Evolutionary conservation across 2,329 filamentous ascomycete genomes (phyloP).

Genomic region (Pyrenophora tritici-repentis): DNA sequence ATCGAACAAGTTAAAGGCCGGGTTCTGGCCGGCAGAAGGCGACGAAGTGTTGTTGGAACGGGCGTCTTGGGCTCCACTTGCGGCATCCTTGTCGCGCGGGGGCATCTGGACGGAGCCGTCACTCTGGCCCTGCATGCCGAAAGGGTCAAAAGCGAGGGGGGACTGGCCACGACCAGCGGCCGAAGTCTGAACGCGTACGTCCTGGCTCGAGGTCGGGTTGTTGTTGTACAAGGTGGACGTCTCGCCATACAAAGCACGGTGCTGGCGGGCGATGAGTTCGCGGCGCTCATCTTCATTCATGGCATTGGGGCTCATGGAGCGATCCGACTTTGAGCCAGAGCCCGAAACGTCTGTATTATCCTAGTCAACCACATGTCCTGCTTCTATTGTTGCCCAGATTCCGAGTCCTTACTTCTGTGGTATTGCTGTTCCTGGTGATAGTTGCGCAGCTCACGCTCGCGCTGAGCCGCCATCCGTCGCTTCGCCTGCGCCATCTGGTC

Average conservation of each 20-base stretch:
- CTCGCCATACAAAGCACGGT: constrained; percentile 88
- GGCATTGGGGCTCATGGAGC: constrained; percentile 79
- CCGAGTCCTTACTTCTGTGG: constrained; percentile 94
- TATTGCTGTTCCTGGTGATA: constrained; percentile 99
- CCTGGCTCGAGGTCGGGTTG: constrained; percentile 69
- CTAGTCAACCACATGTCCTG: constrained; percentile 55
- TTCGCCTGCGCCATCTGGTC: constrained; percentile 99
- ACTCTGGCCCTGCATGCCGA: constrained; percentile 58
- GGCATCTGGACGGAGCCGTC: constrained; percentile 61
- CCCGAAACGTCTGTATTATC: constrained; percentile 71
- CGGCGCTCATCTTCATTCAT: constrained; percentile 97
- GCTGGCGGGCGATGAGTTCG: constrained; percentile 93
- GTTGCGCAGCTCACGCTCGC: constrained; percentile 98
- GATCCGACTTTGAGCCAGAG: constrained; percentile 79
- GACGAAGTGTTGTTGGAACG: constrained; percentile 86
- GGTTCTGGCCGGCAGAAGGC: constrained; percentile 69
- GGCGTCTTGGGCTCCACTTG: constrained; percentile 61
- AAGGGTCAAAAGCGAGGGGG: constrained; percentile 78
- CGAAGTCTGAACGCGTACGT: constrained; percentile 63
- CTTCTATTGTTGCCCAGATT: constrained; percentile 68
- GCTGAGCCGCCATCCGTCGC: constrained; percentile 97
- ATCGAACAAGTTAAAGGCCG: constrained; percentile 55
- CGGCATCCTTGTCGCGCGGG: constrained; percentile 52
- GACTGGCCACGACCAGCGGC: constrained; percentile 72
- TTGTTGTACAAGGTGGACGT: constrained; percentile 69